Base-by-base conservation (phyloP, 352 stramenopile genomes). In the Globisporangium nunn region DNA sequence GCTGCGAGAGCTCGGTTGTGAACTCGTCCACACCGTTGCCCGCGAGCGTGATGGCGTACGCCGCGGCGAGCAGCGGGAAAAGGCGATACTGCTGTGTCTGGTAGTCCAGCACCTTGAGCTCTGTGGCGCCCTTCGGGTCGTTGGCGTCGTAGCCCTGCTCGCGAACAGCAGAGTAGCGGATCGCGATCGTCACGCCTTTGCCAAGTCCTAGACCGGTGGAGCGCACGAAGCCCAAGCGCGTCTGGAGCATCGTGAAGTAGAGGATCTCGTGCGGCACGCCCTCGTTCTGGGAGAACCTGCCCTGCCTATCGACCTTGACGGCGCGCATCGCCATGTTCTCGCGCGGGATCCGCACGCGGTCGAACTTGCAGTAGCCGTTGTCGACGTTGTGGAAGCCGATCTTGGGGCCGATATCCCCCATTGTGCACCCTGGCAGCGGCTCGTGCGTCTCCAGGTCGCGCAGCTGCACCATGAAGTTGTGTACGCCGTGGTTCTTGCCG, bases 401-500 rank as follows among this genome's bases (percentile, higher is more conserved):
- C 62, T 98, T 98, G 4, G 87, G 85, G 11, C 93, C 93, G 54
- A 97, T 96, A 72, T 98, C 91, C 1, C 91, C 88, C 0, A 94
- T 80, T 48, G 85, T 76, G 2, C 98, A 81, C 18, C 95, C 93
- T 0, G 85, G 77, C 0, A 98, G 65, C 7, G 93, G 69, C 44
- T 74, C 23, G 60, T 94, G 85, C 33, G 33, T 37, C 33, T 37
- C 33, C 33, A 37, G 33, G 5, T 76, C 75, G 10, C 93, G 81
- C 1, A 98, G 49, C 44, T 85, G 95, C 14, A 98, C 83, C 3
- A 98, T 67, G 69, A 98, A 98, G 48, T 94, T 95, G 66, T 98
- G 92, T 29, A 98, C 87, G n/a, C 95, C 95, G 6, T 78, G 68
- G 63, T 95, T 68, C 31, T 75, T 72, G 3, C 63, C 65, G 15